phyloP scores from a whole-genome alignment of 2,329 filamentous ascomycete genomes.

The Apiospora marii region DNA sequence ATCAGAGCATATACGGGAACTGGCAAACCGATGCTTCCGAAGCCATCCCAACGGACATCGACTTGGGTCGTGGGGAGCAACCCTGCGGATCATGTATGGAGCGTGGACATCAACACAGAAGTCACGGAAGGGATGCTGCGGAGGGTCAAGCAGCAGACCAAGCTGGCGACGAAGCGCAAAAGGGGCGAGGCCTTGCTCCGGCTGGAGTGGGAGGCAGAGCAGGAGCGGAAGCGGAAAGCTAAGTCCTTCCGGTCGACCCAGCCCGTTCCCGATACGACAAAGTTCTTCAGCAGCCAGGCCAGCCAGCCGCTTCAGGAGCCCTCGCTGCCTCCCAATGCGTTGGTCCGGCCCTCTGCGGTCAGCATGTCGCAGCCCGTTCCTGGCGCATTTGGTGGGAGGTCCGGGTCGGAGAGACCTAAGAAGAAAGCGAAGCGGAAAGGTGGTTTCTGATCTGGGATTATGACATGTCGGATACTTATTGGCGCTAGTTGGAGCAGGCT shows the following conservation, averaged over 20 bases:
- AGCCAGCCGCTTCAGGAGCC: constrained; percentile 29
- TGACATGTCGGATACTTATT: neutral
- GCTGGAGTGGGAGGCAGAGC: constrained; percentile 35
- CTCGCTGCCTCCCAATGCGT: constrained; percentile 27
- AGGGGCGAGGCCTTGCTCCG: constrained; percentile 41
- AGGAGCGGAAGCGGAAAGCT: constrained; percentile 34
- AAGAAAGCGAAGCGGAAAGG: constrained; percentile 43
- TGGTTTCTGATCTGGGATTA: constrained; percentile 37
- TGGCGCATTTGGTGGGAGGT: constrained; percentile 39
- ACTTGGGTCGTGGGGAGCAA: constrained; percentile 40
- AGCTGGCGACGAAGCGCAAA: constrained; percentile 41
- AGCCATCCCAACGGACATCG: constrained; percentile 36
- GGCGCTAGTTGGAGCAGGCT: neutral
- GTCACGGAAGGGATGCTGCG: constrained; percentile 36
- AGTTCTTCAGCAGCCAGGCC: constrained; percentile 34
- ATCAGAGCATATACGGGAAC: constrained; percentile 42
- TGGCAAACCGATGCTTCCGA: constrained; percentile 36
- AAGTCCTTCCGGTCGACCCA: constrained; percentile 37
- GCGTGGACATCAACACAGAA: constrained; percentile 39
- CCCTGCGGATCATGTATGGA: constrained; percentile 39
- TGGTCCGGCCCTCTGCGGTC: constrained; percentile 26
- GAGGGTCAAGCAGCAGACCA: constrained; percentile 37
- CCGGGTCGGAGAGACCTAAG: constrained; percentile 32
- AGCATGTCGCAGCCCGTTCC: constrained; percentile 43
- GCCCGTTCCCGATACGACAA: constrained; percentile 22